Base-by-base conservation (phyloP, 2,329 filamentous ascomycete species). In the Teratosphaeria destructans region DNA sequence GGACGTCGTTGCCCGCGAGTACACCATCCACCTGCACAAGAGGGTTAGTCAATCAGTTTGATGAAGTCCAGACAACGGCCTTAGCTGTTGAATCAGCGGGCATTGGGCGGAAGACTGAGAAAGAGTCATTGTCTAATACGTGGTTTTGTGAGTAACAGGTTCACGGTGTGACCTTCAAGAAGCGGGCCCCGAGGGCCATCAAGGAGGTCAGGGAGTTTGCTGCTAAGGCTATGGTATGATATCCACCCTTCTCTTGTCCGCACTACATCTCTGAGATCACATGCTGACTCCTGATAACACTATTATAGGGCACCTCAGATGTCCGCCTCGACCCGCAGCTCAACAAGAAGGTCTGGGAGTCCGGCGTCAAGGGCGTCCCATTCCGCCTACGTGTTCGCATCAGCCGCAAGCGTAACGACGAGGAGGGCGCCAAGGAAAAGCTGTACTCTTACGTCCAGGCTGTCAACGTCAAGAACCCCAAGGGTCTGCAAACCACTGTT, bases 301-400 rank as follows among this genome's bases (percentile, higher is more conserved):
- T 11, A 29, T 34, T 62, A 57, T 71, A 99, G 94, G 93, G 93
- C 77, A 99, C 94, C 81, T 81, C 84, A 75, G 94, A 99, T 78
- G 94, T 99, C 81, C 94, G 94, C 74, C 82, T 99, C 76, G 94
- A 99, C 85, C 94, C 94, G 75, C 89, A 94, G 82, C 83, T 99
- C 76, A 99, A 99, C 89, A 99, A 99, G 90, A 97, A 99, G 86
- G 93, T 99, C 78, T 99, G 94, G 94, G 94, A 99, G 82, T 84
- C 88, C 76, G 94, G 94, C 79, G 87, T 99, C 84, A 99, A 97
- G 89, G 95, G 94, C 75, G 92, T 96, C 70, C 90, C 93, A 71
- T 97, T 88, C 89, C 88, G 95, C 80, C 85, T 99, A 73, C 93
- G 94, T 75, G 87, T 99, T 76, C 91, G 95, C 82, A 96, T 99